Evolutionary conservation across 2,329 filamentous ascomycete species (phyloP), one percentile per base, ranked within the genome.

Genomic region (Cladophialophora carrionii): DNA sequence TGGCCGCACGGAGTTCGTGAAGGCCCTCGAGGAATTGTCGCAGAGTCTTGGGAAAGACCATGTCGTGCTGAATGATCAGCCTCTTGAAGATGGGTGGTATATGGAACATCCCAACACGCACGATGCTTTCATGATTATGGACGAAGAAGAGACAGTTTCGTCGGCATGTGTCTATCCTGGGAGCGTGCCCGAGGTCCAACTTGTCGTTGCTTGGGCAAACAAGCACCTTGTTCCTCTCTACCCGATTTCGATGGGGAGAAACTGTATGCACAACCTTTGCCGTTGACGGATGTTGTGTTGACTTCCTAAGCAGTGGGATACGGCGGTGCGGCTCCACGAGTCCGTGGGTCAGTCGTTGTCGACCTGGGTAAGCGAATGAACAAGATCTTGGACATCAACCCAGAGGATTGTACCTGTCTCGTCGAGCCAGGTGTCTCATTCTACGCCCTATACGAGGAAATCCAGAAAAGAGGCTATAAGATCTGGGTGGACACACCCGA

Each of bases 401-500:
- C 74, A 0, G 73, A 76, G 26, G 72, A 73, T 4, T 78, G 76
- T 64, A 73, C 76, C 26, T 79, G 78, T 57, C 72, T 80, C 0
- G 75, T 81, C n/a, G 79, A 81, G 64, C 79, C 79, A 0, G 79
- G 79, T 0, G 79, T 80, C 1, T 77, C 76, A 1, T 81, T 77
- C 65, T 76, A 76, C 34, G 73, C 73, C 17, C 72, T 81, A 10
- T 74, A 78, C 66, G 74, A 77, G 12, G 74, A 77, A 53, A 74
- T 79, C n/a, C 72, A 76, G 37, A 67, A 70, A 20, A 69, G 70
- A 73, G 76, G 77, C 10, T 73, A 79, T 24, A 72, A 76, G 17
- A 71, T 82, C 41, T 82, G 80, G 80, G 73, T 82, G 17, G 80
- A 81, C 26, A 52, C 48, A 4, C 57, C 57, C 5, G 57, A 60